These are phyloP conservation scores for Solanum clarkiae DNA, from an alignment of 257 asterid genomes.

Conservation along the genomic window DNA sequence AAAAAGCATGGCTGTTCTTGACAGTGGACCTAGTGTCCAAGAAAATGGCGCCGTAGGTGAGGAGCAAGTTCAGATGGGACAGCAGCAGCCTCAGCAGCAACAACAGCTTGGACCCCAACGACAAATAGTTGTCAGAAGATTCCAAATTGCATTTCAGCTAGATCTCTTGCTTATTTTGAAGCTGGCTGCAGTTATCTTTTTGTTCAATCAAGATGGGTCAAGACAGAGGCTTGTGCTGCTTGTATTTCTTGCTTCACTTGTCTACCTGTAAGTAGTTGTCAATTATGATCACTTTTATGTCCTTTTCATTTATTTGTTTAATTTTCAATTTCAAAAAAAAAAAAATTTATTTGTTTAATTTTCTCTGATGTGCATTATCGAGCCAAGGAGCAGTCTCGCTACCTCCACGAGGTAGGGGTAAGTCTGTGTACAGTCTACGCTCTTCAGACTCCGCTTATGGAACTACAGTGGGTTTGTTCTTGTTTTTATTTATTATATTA, in stretches of 20 bases:
- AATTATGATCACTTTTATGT: not conserved
- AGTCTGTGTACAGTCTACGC: not conserved
- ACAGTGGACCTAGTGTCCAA: slow-evolving; percentile 45
- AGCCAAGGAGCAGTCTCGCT: not conserved
- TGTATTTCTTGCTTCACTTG: slow-evolving; percentile 60
- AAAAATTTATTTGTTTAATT: not conserved
- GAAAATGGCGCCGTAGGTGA: slow-evolving; percentile 42
- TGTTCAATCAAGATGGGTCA: slow-evolving; percentile 96
- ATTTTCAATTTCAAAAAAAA: not conserved
- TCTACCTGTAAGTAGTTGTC: slow-evolving; percentile 64
- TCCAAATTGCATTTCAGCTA: slow-evolving; percentile 80
- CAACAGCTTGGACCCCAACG: slow-evolving; percentile 62
- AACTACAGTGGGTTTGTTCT: not conserved
- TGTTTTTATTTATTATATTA: not conserved
- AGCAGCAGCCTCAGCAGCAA: slow-evolving; percentile 38
- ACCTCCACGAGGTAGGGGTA: not conserved
- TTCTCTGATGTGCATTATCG: not conserved
- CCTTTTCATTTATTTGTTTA: not conserved
- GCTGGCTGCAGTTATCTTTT: slow-evolving; percentile 83
- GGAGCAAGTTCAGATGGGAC: slow-evolving; percentile 61
- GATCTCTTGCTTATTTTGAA: slow-evolving; percentile 75
- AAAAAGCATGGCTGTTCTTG: slow-evolving; percentile 1
- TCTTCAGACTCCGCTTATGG: not conserved
- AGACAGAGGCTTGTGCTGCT: slow-evolving; percentile 77
- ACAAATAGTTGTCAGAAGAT: slow-evolving; percentile 69